Evolutionary conservation across 1,139 yeast species (phyloP).

Genomic region (Fermentozyma sake): DNA sequence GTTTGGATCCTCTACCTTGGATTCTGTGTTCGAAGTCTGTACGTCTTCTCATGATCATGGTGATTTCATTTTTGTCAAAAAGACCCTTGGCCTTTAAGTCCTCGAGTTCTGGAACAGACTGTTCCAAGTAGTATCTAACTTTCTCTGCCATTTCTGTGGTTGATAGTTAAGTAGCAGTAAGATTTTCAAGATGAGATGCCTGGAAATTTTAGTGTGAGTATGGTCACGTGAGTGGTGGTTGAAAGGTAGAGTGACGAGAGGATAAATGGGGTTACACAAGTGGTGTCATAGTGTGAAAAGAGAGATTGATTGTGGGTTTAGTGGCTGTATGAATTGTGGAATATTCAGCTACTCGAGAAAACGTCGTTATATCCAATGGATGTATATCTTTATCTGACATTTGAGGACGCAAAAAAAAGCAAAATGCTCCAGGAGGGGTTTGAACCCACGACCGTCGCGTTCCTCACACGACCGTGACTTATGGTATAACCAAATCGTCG

Average conservation of each 20-base stretch:
- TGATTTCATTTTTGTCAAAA: slow-evolving; percentile 75
- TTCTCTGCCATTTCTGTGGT: slow-evolving; percentile 56
- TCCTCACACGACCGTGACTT: slow-evolving; percentile 56
- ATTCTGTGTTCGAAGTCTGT: slow-evolving; percentile 94
- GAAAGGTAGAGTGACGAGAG: too few species aligned
- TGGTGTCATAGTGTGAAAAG: not conserved
- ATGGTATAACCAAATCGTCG: slow-evolving; percentile 47
- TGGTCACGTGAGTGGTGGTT: too few species aligned
- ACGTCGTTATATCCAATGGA: too few species aligned
- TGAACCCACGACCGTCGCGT: slow-evolving; percentile 59
- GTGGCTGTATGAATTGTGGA: too few species aligned
- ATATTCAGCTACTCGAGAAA: too few species aligned
- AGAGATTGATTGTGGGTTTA: too few species aligned
- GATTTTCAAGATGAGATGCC: slow-evolving; percentile 4
- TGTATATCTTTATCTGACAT: slow-evolving; percentile 78
- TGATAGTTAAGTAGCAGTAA: not conserved
- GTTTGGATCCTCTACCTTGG: slow-evolving; percentile 75
- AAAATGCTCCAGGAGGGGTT: slow-evolving; percentile 54
- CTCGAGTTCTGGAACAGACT: slow-evolving; percentile 87
- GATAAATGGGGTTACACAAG: not conserved
- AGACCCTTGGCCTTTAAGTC: slow-evolving; percentile 80
- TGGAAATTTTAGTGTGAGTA: too few species aligned
- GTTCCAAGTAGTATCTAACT: slow-evolving; percentile 73
- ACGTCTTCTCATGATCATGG: slow-evolving; percentile 84
- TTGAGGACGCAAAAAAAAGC: slow-evolving; percentile 20